Conservation (phyloP, 2,329 filamentous ascomycete species). For the Ophiostoma novo-ulmi region DNA sequence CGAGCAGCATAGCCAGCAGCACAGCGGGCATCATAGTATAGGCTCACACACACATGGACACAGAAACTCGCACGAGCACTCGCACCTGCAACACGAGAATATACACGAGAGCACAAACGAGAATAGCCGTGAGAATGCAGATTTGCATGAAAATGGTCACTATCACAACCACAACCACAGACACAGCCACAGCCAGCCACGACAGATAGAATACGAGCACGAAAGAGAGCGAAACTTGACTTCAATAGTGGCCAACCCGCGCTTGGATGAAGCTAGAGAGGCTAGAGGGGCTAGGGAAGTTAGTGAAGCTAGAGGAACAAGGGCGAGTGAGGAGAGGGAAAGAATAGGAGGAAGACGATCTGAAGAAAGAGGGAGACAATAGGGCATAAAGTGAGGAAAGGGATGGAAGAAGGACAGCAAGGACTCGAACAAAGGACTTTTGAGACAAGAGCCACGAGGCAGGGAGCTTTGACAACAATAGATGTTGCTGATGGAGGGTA, state of each 20-base stretch:
- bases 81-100: neutral
- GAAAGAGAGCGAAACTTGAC: neutral
- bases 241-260: neutral
- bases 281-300: neutral
- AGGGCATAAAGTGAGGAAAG: neutral
- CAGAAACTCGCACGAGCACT: neutral
- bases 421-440: neutral
- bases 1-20: neutral
- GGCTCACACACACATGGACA: neutral
- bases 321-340: neutral
- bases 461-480: slow-evolving; percentile 4
- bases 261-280: neutral
- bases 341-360: neutral
- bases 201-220: neutral
- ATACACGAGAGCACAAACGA: neutral
- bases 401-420: neutral
- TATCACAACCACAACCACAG: neutral
- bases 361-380: neutral
- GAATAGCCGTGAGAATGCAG: neutral
- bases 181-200: neutral
- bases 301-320: neutral
- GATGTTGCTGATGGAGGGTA: neutral
- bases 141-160: neutral
- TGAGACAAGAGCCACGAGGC: neutral
- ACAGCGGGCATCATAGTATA: no score